Conservation (phyloP, 1,139 yeast genomes). For the Kluyveromyces sp. region DNA sequence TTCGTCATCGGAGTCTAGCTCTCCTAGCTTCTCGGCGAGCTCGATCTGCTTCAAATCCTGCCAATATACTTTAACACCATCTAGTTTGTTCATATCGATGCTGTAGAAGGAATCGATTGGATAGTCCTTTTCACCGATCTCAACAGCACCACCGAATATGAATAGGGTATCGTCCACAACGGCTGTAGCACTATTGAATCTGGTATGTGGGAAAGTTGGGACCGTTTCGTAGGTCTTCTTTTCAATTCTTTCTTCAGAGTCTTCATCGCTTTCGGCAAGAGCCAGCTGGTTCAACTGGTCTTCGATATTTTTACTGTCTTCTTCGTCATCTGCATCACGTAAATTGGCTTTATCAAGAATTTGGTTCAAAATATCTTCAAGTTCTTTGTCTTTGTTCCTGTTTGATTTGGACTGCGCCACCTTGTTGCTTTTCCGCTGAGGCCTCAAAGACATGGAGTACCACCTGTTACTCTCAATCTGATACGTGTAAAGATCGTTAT, state of each 20-base stretch:
- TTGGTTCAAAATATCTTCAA: slow-evolving; percentile 71
- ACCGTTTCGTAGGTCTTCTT: slow-evolving; percentile 41
- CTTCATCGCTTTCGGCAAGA: slow-evolving; percentile 26
- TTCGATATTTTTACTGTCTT: slow-evolving; percentile 38
- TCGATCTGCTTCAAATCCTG: slow-evolving; percentile 68
- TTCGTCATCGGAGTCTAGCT: slow-evolving; percentile 57
- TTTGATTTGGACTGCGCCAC: slow-evolving; percentile 37
- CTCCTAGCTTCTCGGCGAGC: slow-evolving; percentile 45
- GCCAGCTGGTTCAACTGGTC: slow-evolving; percentile 36
- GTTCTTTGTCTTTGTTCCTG: slow-evolving; percentile 62
- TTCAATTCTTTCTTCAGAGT: slow-evolving; percentile 22
- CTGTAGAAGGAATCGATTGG: slow-evolving; percentile 80
- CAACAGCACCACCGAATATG: slow-evolving; percentile 91
- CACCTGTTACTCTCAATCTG: slow-evolving; percentile 85
- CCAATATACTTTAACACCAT: slow-evolving; percentile 87
- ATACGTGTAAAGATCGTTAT: slow-evolving; percentile 72
- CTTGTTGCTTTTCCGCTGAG: slow-evolving; percentile 46
- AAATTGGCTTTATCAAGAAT: slow-evolving; percentile 67
- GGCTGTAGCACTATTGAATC: slow-evolving; percentile 82
- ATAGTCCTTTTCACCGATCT: slow-evolving; percentile 78
- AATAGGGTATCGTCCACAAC: slow-evolving; percentile 80
- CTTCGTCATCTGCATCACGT: slow-evolving; percentile 50
- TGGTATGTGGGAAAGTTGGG: slow-evolving; percentile 70
- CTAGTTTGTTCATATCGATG: slow-evolving; percentile 76
- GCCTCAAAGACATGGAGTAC: slow-evolving; percentile 67